Base-by-base conservation (phyloP, 441 rosid genomes). In the Breynia disticha region DNA sequence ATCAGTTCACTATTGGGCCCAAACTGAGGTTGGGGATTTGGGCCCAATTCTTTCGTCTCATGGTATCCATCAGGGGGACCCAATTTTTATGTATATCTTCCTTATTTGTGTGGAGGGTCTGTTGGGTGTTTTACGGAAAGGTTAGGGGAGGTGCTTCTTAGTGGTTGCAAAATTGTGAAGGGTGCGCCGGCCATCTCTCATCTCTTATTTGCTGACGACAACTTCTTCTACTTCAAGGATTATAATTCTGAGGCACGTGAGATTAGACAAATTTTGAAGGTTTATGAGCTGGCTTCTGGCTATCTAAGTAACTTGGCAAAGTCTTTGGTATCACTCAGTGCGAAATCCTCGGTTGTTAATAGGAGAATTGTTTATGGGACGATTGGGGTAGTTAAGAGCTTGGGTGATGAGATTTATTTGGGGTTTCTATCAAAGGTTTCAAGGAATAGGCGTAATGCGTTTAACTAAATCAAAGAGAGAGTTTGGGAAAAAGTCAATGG, bases 151-250 rank as follows among this genome's bases (percentile, higher is more conserved):
- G 32, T 3, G 32, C 7, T 24, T 19, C 16, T 1, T 6, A n/a
- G 16, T n/a, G 49, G 49, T 1, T 7, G 16, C 16, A 11, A 4
- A 1, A 6, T 46, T 16, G 49, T 6, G 1, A 8, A 6, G 2
- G 5, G 11, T 11, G n/a, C 11, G 1, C 49, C 49, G 1, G 49
- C 16, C 1, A 46, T 46, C 5, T 13, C 1, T 11, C 49, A 46
- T n/a, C 49, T 46, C 49, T 46, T 46, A 8, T 46, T 46, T n/a
- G 49, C 49, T 13, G 49, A 46, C 16, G 49, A 46, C 5, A 11
- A 2, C 5, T n/a, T 6, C 49, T 15, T 46, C n/a, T n/a, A n/a
- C 5, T 46, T 46, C 5, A 6, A 14, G 18, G 18, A 4, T 19
- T 11, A 15, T 5, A 6, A 1, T 14, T 2, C 1, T n/a, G 11